A percentile compares a stretch with the other conserved stretches of the same genome.
Conservation (phyloP, 2,329 filamentous ascomycete species). For the Albophoma yamanashiensis region DNA sequence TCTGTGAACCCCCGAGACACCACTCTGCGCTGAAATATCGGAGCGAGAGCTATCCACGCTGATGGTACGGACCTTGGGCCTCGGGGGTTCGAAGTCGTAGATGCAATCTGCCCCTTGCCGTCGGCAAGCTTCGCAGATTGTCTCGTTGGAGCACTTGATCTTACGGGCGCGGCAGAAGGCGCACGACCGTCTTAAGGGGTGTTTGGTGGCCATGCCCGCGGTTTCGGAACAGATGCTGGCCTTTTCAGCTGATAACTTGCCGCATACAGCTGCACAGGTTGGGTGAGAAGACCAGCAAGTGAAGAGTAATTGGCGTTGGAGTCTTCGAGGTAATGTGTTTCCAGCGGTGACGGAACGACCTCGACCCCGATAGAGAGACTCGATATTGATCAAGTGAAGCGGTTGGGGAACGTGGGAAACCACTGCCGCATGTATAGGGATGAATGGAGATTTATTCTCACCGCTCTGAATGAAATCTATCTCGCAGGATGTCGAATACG, state of each 20-base stretch:
- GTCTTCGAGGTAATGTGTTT: background rate
- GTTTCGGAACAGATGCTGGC: background rate
- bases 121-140: constrained; percentile 25
- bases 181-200: constrained; percentile 22
- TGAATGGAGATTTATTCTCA: background rate
- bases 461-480: background rate
- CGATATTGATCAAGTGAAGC: background rate
- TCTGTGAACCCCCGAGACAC: constrained; percentile 9
- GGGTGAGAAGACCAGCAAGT: background rate
- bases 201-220: constrained; percentile 16
- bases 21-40: constrained; percentile 5
- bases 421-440: background rate
- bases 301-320: background rate
- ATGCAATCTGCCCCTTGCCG: constrained; percentile 25
- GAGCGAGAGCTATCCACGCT: constrained; percentile 15
- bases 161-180: constrained; percentile 26
- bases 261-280: background rate
- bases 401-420: background rate
- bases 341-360: background rate
- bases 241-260: background rate
- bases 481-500: background rate
- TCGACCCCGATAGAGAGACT: background rate
- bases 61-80: constrained; percentile 16
- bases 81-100: constrained; percentile 24
- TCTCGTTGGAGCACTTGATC: constrained; percentile 27